A percentile compares a stretch with the other conserved stretches of the same genome.
Evolutionary conservation across 2,329 filamentous ascomycete species (phyloP).

Genomic region (Neospermospora avenae): DNA sequence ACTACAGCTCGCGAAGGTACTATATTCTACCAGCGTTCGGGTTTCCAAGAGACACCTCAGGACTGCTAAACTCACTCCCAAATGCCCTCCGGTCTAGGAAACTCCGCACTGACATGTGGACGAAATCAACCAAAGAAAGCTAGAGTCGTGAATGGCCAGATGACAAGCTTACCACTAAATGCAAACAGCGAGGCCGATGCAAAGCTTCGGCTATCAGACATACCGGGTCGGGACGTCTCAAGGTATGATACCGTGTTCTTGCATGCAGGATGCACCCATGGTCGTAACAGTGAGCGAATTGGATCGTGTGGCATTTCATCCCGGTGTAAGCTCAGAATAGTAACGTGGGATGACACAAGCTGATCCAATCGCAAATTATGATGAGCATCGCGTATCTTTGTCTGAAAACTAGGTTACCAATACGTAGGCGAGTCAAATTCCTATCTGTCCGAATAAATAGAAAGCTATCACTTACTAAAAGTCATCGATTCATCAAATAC

Average conservation of each 20-base stretch:
- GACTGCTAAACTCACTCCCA: no score
- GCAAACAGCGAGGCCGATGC: not conserved
- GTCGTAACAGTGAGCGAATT: not conserved
- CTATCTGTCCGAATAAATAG: no score
- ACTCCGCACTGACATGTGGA: not conserved
- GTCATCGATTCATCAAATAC: no score
- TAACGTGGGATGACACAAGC: not conserved
- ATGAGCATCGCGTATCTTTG: not conserved
- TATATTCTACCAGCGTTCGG: no score
- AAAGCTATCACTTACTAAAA: no score
- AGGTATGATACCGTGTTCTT: not conserved
- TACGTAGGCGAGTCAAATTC: no score
- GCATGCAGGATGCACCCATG: not conserved
- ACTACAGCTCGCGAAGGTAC: no score
- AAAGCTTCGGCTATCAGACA: not conserved
- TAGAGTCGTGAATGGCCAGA: not conserved
- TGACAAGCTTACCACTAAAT: not conserved
- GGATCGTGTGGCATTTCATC: not conserved
- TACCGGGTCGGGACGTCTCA: not conserved
- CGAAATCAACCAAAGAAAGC: not conserved
- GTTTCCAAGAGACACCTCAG: no score
- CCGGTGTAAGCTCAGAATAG: not conserved
- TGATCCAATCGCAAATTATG: not conserved
- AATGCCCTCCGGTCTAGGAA: no score
- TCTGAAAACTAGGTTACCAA: not conserved